phyloP scores from a whole-genome alignment of 2,329 filamentous ascomycete genomes.

The Sporothrix brasiliensis region DNA sequence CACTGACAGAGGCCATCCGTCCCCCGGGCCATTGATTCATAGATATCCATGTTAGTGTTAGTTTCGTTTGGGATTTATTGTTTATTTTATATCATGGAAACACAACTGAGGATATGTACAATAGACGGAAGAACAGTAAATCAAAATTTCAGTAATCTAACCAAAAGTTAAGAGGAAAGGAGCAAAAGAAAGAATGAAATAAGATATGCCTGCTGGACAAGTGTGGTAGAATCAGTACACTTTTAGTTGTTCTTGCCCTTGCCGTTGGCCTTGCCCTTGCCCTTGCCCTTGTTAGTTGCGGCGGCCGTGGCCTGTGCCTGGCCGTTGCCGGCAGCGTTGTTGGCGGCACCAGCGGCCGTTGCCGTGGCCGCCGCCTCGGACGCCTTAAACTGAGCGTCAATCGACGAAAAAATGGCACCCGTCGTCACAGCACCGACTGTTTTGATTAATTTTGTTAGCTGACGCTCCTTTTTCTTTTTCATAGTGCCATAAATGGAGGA shows the following conservation, averaged over 20 bases:
- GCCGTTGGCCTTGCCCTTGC: neutral
- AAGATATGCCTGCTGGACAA: neutral
- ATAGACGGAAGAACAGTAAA: neutral
- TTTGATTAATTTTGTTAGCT: neutral
- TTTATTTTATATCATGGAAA: neutral
- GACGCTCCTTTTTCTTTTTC: no score
- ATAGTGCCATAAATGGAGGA: no score
- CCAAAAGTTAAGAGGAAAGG: neutral
- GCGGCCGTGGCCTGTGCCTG: constrained; percentile 23
- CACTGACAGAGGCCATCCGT: no score
- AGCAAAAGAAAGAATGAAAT: neutral
- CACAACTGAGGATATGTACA: neutral
- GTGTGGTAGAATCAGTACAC: neutral
- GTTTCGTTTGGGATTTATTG: neutral
- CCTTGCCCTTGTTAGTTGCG: neutral
- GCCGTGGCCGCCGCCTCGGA: constrained; percentile 28
- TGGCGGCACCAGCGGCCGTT: constrained; percentile 11
- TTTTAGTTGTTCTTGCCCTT: constrained; percentile 30
- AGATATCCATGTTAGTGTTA: neutral
- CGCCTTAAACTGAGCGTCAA: constrained; percentile 33
- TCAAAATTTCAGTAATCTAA: neutral
- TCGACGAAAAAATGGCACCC: constrained; percentile 33
- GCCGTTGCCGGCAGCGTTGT: constrained; percentile 13
- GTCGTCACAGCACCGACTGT: constrained; percentile 34
- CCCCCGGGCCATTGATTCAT: no score